Percentiles rank a stretch among this genome's conserved stretches.
Conservation (phyloP, 1,284 basidiomycete species). For the Moesziomyces sp. region DNA sequence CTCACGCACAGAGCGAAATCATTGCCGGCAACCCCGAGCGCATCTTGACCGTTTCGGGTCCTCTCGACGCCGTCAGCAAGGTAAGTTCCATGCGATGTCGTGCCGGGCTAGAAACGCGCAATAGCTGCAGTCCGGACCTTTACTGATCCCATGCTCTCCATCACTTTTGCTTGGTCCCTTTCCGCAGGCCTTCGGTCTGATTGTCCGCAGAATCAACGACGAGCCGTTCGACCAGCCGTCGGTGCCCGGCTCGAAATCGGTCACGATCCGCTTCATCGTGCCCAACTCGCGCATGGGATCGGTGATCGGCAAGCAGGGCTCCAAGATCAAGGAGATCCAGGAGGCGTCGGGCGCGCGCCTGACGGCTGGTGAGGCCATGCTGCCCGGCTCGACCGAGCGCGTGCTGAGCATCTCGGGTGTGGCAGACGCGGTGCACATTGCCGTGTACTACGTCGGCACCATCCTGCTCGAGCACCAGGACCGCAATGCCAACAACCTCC, state of each 20-base stretch:
- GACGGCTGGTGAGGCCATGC: constrained; percentile 97
- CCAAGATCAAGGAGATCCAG: constrained; percentile 99
- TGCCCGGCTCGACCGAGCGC: constrained; percentile 93
- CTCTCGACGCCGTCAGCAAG: constrained; percentile 98
- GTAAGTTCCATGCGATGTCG: constrained; percentile 70
- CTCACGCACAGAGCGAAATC: constrained; percentile 57
- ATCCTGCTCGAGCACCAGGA: constrained; percentile 96
- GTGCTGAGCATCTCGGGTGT: constrained; percentile 97
- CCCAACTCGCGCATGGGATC: constrained; percentile 99
- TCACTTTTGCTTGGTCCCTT: neutral
- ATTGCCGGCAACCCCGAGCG: constrained; percentile 89
- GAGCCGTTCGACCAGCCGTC: constrained; percentile 98
- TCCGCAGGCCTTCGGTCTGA: constrained; percentile 91
- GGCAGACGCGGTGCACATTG: constrained; percentile 99
- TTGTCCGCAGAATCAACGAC: constrained; percentile 98
- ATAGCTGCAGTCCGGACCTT: neutral
- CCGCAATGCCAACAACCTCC: constrained; percentile 65
- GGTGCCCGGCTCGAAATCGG: constrained; percentile 94
- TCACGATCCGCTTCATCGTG: constrained; percentile 97
- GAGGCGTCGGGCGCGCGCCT: constrained; percentile 95
- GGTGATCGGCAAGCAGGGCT: constrained; percentile 95
- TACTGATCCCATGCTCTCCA: neutral
- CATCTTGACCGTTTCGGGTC: constrained; percentile 94
- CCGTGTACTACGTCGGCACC: constrained; percentile 97
- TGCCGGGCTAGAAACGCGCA: too few species aligned